Conservation (phyloP, 2,329 filamentous ascomycete genomes). For the Rachicladosporium sp. region DNA sequence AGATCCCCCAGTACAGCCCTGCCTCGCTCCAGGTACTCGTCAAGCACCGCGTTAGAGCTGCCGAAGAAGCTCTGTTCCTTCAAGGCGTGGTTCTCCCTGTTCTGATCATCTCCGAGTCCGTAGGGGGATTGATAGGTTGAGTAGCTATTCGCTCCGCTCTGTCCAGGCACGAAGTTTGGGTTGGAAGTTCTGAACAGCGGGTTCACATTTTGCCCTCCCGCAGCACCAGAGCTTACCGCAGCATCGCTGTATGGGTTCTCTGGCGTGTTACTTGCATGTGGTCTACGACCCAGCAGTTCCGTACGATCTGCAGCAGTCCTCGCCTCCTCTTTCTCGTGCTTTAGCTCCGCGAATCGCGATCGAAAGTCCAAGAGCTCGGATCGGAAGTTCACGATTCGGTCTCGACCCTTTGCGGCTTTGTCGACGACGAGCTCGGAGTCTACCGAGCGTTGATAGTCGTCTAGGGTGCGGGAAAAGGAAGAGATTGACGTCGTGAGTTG, state of each 20-base stretch:
- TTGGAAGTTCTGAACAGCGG: slow-evolving; percentile 25
- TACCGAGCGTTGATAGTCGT: slow-evolving; percentile 78
- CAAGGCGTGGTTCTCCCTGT: slow-evolving; percentile 66
- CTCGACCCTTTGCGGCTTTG: slow-evolving; percentile 83
- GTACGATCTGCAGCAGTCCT: slow-evolving; percentile 40
- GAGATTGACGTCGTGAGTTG: slow-evolving; percentile 69
- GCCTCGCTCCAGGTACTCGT: slow-evolving; percentile 87
- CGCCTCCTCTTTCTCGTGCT: slow-evolving; percentile 60
- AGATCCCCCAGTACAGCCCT: slow-evolving; percentile 83
- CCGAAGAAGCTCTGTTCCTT: slow-evolving; percentile 81
- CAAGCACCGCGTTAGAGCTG: slow-evolving; percentile 70
- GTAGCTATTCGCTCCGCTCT: slow-evolving; percentile 28
- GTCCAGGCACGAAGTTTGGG: slow-evolving; percentile 21
- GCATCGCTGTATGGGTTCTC: slow-evolving; percentile 82
- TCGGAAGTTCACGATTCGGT: slow-evolving; percentile 76
- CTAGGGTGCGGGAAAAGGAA: slow-evolving; percentile 76
- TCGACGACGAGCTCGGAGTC: slow-evolving; percentile 80
- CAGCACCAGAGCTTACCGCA: slow-evolving; percentile 20
- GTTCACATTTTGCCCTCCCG: slow-evolving; percentile 20
- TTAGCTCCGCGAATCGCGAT: slow-evolving; percentile 63
- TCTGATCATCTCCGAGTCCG: slow-evolving; percentile 19
- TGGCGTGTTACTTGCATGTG: slow-evolving; percentile 61
- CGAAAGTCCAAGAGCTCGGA: slow-evolving; percentile 71
- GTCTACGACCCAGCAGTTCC: slow-evolving; percentile 75
- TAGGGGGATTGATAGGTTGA: slow-evolving; percentile 24